Evolutionary conservation across 2,329 filamentous ascomycete species (phyloP), one percentile per base, ranked within the genome.

Genomic region (Colletotrichum lentis): DNA sequence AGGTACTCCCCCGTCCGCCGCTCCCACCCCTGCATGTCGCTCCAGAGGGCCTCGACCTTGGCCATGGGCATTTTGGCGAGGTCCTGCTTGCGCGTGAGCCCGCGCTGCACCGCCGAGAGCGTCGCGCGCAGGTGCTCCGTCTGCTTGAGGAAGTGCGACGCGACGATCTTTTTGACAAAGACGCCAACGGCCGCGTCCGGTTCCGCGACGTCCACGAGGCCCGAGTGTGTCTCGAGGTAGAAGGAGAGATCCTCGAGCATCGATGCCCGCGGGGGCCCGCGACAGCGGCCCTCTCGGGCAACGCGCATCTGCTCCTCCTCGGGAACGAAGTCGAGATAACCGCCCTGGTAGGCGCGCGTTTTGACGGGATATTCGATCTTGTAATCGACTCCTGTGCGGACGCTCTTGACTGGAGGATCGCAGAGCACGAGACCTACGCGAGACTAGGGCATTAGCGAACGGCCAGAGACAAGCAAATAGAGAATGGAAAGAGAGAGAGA

Each of bases 261-360:
- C 6, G 62, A 72, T 1, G 66, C 70, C 18, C 73, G 54, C 11
- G 69, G 72, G 6, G 73, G 73, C 1, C 71, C 73, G 14, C 39
- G n/a, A 57, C 63, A 52, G 14, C 39, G 46, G 12, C 57, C 54
- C 5, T 67, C 63, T 24, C 24, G 24, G 6, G 57, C 63, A 6
- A 63, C 47, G 14, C 59, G 64, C 11, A 69, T 49, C 55, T 73
- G 72, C 14, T 67, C 68, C 18, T 61, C 66, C 41, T 69, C 69
- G 1, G 73, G 73, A 18, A 73, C 69, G 53, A 74, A 74, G 69
- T 73, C 73, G 24, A 73, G 62, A 49, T 74, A 74, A 41, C 73
- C 73, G 22, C 72, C 71, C 44, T 74, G 71, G 55, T 73, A 73
- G 2, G 71, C 66, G 50, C 47, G 41, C 1, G 71, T 70, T 46